Percentiles rank a stretch among this genome's conserved stretches.
phyloP scores from a whole-genome alignment of 2,329 filamentous ascomycete species.

The Thelonectria olida region DNA sequence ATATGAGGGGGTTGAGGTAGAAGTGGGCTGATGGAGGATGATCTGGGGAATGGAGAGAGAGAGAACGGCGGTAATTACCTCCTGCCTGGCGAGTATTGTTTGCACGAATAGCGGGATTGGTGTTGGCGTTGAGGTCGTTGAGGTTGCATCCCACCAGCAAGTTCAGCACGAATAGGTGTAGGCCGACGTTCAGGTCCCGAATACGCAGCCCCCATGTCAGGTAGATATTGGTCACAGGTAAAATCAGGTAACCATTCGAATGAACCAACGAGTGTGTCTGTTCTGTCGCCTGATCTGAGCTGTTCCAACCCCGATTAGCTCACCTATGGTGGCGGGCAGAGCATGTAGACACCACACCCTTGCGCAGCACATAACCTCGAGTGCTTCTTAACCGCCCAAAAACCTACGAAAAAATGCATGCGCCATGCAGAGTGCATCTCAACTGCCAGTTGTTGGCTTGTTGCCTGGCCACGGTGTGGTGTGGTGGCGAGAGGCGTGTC shows the following conservation, averaged over 20 bases:
- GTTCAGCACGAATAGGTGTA: background rate
- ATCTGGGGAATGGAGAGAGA: background rate
- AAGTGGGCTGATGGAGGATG: background rate
- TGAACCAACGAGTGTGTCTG: background rate
- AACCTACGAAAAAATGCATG: conserved; percentile 5
- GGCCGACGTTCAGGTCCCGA: too few species aligned
- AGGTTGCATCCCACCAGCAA: background rate
- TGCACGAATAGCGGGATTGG: background rate
- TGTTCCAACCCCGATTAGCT: background rate
- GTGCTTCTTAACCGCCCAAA: background rate
- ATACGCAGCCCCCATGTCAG: background rate
- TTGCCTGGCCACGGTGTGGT: background rate
- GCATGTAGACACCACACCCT: background rate
- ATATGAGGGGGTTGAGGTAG: background rate
- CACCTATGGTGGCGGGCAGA: background rate
- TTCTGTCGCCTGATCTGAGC: background rate
- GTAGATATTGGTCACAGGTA: background rate
- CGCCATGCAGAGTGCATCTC: conserved; percentile 8
- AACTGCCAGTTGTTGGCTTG: background rate
- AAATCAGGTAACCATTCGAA: background rate
- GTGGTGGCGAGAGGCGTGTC: conserved; percentile 7
- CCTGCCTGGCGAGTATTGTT: background rate
- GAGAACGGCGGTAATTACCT: background rate
- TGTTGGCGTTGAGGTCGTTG: background rate
- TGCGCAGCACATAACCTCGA: background rate